Evolutionary conservation across 2,329 filamentous ascomycete species (phyloP).

Genomic region (Neodidymelliopsis sp.): DNA sequence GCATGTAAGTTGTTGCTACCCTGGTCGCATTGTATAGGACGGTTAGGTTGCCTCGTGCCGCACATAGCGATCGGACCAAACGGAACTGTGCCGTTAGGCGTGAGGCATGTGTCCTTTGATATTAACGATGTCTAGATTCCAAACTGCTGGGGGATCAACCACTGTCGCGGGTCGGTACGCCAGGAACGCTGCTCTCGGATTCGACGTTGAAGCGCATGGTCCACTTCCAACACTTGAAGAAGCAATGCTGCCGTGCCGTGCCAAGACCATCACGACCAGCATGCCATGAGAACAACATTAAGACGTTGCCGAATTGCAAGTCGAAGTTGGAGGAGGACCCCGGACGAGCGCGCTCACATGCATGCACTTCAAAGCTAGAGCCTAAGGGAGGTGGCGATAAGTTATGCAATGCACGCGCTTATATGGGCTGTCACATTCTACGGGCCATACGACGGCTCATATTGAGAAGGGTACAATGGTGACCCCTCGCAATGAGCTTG

Average conservation of each 20-base stretch:
- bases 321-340: background rate
- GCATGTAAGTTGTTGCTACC: background rate
- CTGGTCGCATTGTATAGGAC: background rate
- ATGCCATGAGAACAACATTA: background rate
- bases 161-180: background rate
- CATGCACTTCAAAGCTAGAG: background rate
- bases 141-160: background rate
- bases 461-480: background rate
- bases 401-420: background rate
- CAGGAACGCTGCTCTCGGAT: background rate
- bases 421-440: background rate
- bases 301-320: background rate
- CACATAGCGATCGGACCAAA: background rate
- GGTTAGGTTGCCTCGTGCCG: background rate
- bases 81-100: background rate
- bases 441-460: background rate
- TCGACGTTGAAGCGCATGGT: background rate
- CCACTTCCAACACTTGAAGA: background rate
- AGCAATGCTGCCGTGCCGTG: constrained; percentile 7
- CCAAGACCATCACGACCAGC: background rate
- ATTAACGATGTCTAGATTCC: background rate
- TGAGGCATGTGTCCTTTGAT: background rate
- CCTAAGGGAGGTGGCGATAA: background rate
- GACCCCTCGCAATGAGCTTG: background rate
- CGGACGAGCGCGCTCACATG: background rate